A percentile compares a stretch with the other conserved stretches of the same genome.
phyloP scores from a whole-genome alignment of 23 red algal species.

The Chondrus crispus region DNA sequence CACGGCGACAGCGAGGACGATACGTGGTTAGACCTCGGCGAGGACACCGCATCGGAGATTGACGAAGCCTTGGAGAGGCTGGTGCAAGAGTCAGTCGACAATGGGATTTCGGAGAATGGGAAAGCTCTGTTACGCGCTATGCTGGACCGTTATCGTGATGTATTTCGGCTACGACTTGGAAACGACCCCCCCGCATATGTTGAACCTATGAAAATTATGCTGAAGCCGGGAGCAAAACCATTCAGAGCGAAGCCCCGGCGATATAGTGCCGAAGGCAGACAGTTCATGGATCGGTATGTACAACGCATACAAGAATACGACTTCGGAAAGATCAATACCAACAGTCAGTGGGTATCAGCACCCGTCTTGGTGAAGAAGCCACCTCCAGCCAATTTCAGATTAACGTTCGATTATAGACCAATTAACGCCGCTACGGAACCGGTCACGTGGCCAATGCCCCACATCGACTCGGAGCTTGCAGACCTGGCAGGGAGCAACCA shows the following conservation, averaged over 20 bases:
- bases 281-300: constrained; percentile 11
- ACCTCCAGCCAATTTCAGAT: neutral
- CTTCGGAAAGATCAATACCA: neutral
- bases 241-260: neutral
- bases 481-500: constrained; percentile 19
- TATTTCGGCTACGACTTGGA: constrained; percentile 8
- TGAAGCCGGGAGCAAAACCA: neutral
- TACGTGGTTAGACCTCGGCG: neutral
- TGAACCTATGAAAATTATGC: neutral
- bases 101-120: neutral
- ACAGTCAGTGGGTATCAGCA: constrained; percentile 16
- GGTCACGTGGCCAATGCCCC: constrained; percentile 26
- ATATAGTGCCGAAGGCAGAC: neutral
- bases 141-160: neutral
- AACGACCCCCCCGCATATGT: neutral
- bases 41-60: neutral
- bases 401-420: neutral
- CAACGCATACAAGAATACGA: neutral
- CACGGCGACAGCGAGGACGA: neutral
- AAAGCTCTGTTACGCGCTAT: neutral
- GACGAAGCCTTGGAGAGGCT: neutral
- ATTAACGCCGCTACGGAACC: constrained; percentile 12
- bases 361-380: constrained; percentile 22
- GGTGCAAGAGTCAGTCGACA: neutral
- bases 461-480: constrained; percentile 20